Percentiles rank a stretch among this genome's conserved stretches.
These are phyloP conservation scores for Aureobasidium subglaciale DNA, from an alignment of 2,329 filamentous ascomycete genomes.

Conservation along the genomic window DNA sequence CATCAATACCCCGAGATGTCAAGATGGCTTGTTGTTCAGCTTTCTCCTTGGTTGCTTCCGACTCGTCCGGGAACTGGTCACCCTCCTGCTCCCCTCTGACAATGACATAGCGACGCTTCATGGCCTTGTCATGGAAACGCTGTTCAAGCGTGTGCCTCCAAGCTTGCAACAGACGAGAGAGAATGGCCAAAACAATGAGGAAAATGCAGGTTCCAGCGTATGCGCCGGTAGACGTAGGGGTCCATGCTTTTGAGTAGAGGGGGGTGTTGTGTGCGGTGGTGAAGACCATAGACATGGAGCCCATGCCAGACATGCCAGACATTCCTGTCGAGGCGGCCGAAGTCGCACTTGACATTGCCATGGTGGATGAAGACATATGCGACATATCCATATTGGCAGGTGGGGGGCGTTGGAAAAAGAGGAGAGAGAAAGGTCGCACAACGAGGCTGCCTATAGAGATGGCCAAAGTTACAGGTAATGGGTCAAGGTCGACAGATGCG, in stretches of 20 bases:
- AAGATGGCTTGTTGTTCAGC: constrained; percentile 58
- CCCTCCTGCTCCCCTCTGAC: constrained; percentile 54
- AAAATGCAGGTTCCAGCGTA: constrained; percentile 94
- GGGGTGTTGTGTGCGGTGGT: constrained; percentile 55
- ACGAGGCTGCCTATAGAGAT: not conserved
- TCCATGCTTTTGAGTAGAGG: constrained; percentile 65
- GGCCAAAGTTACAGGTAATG: too few species aligned
- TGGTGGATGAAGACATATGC: constrained; percentile 10
- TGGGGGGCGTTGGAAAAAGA: not conserved
- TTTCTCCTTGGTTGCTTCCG: constrained; percentile 29
- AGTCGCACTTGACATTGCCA: constrained; percentile 9
- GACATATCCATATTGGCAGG: constrained; percentile 14
- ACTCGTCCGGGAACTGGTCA: constrained; percentile 16
- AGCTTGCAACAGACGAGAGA: constrained; percentile 66
- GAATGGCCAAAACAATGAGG: constrained; percentile 65
- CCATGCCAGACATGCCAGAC: constrained; percentile 19
- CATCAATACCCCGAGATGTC: constrained; percentile 71
- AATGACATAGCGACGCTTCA: constrained; percentile 68
- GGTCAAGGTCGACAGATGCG: too few species aligned
- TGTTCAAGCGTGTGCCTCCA: constrained; percentile 54
- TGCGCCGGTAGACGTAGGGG: constrained; percentile 58
- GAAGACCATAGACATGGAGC: constrained; percentile 54
- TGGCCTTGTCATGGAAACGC: constrained; percentile 65
- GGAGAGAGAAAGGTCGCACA: not conserved
- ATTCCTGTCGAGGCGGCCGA: constrained; percentile 7